Evolutionary conservation across 1,139 yeast species (phyloP).

Genomic region (Kurtzmaniella quercitrusa): DNA sequence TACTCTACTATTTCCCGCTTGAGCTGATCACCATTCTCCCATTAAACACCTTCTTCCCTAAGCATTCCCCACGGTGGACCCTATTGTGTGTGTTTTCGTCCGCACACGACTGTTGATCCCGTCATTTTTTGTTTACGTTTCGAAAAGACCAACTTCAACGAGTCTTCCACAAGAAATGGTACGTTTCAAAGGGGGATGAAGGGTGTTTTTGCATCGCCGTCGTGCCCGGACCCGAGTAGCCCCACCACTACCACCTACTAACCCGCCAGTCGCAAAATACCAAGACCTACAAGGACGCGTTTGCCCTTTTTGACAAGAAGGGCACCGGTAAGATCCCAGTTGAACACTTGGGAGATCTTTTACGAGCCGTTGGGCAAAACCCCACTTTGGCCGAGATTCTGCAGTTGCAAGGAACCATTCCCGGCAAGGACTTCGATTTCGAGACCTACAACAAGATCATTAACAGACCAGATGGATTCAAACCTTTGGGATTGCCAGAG

Average conservation of each 20-base stretch:
- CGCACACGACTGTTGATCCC: slow-evolving; percentile 6
- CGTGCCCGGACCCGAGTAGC: too few relatives aligned
- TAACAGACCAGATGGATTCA: slow-evolving; percentile 86
- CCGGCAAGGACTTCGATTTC: slow-evolving; percentile 55
- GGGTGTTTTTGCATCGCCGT: too few relatives aligned
- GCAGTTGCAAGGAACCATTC: slow-evolving; percentile 55
- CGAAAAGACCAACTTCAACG: slow-evolving; percentile 1
- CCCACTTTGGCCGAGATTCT: slow-evolving; percentile 90
- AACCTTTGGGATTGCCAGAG: slow-evolving; percentile 88
- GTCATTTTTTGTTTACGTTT: slow-evolving; percentile 7
- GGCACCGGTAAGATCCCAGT: slow-evolving; percentile 93
- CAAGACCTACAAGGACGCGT: slow-evolving; percentile 91
- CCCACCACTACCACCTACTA: background rate
- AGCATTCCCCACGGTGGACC: too few relatives aligned
- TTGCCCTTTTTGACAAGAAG: slow-evolving; percentile 93
- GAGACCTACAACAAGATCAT: slow-evolving; percentile 75
- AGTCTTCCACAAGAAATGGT: slow-evolving; percentile 1
- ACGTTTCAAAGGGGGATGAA: background rate
- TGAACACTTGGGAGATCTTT: slow-evolving; percentile 84
- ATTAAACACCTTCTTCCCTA: too few relatives aligned
- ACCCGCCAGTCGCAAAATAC: slow-evolving; percentile 38
- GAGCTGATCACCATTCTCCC: too few relatives aligned
- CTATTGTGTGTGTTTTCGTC: too few relatives aligned
- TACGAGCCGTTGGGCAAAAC: slow-evolving; percentile 97
- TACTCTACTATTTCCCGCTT: too few relatives aligned